phyloP scores from a whole-genome alignment of 441 rosid genomes.

The Daphne laureola region DNA sequence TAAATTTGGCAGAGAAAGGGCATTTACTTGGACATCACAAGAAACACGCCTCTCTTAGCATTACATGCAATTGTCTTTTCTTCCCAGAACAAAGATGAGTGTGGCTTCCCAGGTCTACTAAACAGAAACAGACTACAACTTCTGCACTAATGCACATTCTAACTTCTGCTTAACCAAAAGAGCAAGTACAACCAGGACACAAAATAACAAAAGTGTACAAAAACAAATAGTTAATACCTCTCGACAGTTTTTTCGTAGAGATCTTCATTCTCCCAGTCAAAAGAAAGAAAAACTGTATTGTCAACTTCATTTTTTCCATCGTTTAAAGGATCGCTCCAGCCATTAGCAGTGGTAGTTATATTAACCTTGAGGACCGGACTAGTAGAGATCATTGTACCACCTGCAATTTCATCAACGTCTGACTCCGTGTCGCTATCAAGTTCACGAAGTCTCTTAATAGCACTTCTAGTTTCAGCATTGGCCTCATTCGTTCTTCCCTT shows the following conservation, averaged over 20 bases:
- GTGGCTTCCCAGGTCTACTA: too few species aligned
- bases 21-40: background rate
- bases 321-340: constrained; percentile 28
- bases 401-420: constrained; percentile 56
- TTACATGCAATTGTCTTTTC: too few species aligned
- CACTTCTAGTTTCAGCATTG: constrained; percentile 47
- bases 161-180: background rate
- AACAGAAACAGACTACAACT: too few species aligned
- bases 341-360: constrained; percentile 37
- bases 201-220: background rate
- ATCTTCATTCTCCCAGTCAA: constrained; percentile 91
- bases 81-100: too few species aligned
- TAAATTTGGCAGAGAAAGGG: background rate
- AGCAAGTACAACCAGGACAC: background rate
- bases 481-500: constrained; percentile 40
- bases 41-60: too few species aligned
- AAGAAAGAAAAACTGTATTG: constrained; percentile 71
- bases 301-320: constrained; percentile 47
- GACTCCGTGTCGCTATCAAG: constrained; percentile 74
- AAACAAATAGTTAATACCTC: constrained; percentile 32
- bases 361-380: constrained; percentile 33
- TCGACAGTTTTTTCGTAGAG: constrained; percentile 92
- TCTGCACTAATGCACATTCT: background rate
- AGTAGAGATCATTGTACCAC: constrained; percentile 32
- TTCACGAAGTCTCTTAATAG: constrained; percentile 75